Base-by-base conservation (phyloP, 371 early-diverging fungal species). In the Circinella umbellata region DNA sequence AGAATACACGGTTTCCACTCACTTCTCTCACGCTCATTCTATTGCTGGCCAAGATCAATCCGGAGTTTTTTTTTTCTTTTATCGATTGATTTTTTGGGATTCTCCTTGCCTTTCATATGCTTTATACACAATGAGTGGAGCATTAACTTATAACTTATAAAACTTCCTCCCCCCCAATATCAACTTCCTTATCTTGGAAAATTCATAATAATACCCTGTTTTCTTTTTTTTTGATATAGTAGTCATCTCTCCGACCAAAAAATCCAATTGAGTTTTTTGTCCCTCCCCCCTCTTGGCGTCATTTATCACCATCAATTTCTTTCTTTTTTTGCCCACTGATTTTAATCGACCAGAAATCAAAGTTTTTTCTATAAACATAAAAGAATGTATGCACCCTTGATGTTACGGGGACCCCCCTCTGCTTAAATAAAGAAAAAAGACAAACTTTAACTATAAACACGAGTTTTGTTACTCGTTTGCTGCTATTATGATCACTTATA, bases 101-200 rank as follows among this genome's bases (percentile, higher is more conserved):
- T 47, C 27, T 27, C 27, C 27, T 27, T 27, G 27, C 27, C 27
- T 57, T 57, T 57, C 57, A 57, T 57, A 57, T 57, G 57, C 57
- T 27, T 57, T 57, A 9, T 53, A 27, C 27, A 54, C n/a, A 20
- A 54, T 63, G 48, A 11, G n/a, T n/a, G n/a, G n/a, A n/a, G n/a
- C n/a, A n/a, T n/a, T n/a, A n/a, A 7, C 27, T 63, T 9, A 42
- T 42, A 42, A 42, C 6, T 11, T 11, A 11, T 42, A 9, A 9
- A 6, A 6, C 42, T 42, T 42, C 42, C 42, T 42, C 11, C 42
- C 27, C 63, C 48, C 63, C 63, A 48, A 63, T 63, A 63, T 63
- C 63, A 47, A 36, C 48, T 63, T 63, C 63, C 63, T 48, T 63
- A 63, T 63, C 63, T 48, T 48, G 63, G 63, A 20, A 63, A 27